Evolutionary conservation across 805 yeast species (phyloP).

Genomic region (Kregervanrija delftensis): DNA sequence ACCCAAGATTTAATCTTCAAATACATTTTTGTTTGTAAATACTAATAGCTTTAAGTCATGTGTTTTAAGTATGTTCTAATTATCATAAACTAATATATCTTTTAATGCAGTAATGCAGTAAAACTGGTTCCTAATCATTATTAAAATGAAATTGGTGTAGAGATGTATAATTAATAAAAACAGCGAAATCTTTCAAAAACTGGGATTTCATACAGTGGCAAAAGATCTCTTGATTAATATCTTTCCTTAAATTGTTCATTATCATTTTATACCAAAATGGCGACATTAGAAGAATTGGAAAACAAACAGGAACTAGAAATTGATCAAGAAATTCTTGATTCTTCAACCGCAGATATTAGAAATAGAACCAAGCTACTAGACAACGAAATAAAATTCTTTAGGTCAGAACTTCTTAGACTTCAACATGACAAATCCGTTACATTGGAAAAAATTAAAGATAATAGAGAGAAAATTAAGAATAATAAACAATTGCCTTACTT

Average conservation of each 20-base stretch:
- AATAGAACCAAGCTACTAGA: slow-evolving; percentile 85
- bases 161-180: background rate
- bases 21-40: too few species aligned
- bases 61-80: too few species aligned
- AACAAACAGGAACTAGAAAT: slow-evolving; percentile 49
- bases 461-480: slow-evolving; percentile 91
- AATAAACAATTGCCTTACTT: slow-evolving; percentile 93
- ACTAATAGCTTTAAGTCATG: too few species aligned
- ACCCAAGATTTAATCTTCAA: too few species aligned
- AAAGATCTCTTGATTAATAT: background rate
- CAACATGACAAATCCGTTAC: slow-evolving; percentile 89
- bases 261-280: slow-evolving; percentile 38
- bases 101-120: too few species aligned
- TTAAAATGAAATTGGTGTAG: background rate
- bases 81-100: too few species aligned
- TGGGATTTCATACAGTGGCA: background rate
- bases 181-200: too few species aligned
- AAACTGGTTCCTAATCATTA: too few species aligned
- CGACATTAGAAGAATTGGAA: slow-evolving; percentile 80
- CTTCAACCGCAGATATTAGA: slow-evolving; percentile 75
- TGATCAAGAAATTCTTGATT: slow-evolving; percentile 73
- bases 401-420: slow-evolving; percentile 83
- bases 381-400: slow-evolving; percentile 92
- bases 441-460: slow-evolving; percentile 90
- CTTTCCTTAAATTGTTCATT: background rate